Evolutionary conservation across 2,329 filamentous ascomycete genomes (phyloP).

Genomic region (Fusarium abutilonis): DNA sequence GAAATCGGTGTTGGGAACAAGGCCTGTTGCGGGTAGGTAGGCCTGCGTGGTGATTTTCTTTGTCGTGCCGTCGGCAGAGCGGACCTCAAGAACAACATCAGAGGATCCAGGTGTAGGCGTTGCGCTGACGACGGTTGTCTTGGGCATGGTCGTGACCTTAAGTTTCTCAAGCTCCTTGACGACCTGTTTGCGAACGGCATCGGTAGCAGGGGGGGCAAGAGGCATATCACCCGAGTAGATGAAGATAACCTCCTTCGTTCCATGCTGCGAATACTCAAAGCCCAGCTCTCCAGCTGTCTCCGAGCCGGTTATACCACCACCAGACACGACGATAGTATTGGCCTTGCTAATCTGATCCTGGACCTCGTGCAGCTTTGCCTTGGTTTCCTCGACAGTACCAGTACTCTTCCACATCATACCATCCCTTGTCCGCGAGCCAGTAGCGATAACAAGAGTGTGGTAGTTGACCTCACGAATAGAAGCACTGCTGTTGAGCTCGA

Average conservation of each 20-base stretch:
- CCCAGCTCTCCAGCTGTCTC: constrained; percentile 64
- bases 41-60: constrained; percentile 55
- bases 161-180: constrained; percentile 55
- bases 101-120: constrained; percentile 36
- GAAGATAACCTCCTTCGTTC: constrained; percentile 59
- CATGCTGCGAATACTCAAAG: constrained; percentile 55
- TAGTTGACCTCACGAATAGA: constrained; percentile 56
- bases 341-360: constrained; percentile 54
- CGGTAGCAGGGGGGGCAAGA: constrained; percentile 47
- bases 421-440: constrained; percentile 57
- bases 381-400: constrained; percentile 55
- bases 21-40: constrained; percentile 60
- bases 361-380: constrained; percentile 50
- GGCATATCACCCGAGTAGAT: constrained; percentile 54
- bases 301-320: constrained; percentile 61
- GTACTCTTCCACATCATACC: constrained; percentile 62
- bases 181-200: constrained; percentile 53
- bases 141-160: constrained; percentile 55
- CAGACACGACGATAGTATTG: constrained; percentile 61
- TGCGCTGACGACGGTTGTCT: constrained; percentile 51
- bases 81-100: constrained; percentile 51
- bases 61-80: constrained; percentile 47
- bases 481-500: constrained; percentile 50
- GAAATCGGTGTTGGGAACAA: constrained; percentile 58
- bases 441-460: constrained; percentile 64